Conservation (phyloP, 805 yeast genomes). For the Wickerhamiella occidentalis region DNA sequence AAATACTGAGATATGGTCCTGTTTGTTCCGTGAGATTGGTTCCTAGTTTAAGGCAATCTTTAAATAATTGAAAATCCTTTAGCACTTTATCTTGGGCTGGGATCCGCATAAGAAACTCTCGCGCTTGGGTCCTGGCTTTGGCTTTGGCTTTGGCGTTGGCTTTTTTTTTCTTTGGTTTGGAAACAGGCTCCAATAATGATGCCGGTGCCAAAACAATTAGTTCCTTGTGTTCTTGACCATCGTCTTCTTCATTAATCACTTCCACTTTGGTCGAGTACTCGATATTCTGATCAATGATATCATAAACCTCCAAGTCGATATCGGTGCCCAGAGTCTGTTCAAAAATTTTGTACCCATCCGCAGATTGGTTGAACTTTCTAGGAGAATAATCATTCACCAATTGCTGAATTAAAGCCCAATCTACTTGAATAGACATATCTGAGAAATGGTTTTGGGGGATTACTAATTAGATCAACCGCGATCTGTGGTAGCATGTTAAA, state of each 20-base stretch:
- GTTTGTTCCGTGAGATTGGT: neutral
- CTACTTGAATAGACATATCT: neutral
- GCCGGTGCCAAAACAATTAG: constrained; percentile 1
- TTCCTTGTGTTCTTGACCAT: neutral
- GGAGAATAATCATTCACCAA: neutral
- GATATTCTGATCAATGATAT: neutral
- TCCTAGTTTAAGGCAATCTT: neutral
- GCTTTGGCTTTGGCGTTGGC: neutral
- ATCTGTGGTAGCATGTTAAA: no score
- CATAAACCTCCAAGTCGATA: constrained; percentile 6
- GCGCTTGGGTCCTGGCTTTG: neutral
- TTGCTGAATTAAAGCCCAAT: constrained; percentile 8
- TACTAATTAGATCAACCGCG: no score
- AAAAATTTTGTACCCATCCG: neutral
- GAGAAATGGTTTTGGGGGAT: neutral
- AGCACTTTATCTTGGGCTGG: neutral
- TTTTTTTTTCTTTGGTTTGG: neutral
- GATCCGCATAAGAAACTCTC: constrained; percentile 7
- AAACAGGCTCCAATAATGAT: neutral
- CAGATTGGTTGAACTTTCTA: neutral
- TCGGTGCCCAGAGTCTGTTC: constrained; percentile 3
- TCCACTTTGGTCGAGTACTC: neutral
- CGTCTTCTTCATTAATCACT: neutral
- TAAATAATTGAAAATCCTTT: neutral
- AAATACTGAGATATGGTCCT: neutral